phyloP scores from a whole-genome alignment of 2,329 filamentous ascomycete genomes.

The Hirsutella minnesotensis region DNA sequence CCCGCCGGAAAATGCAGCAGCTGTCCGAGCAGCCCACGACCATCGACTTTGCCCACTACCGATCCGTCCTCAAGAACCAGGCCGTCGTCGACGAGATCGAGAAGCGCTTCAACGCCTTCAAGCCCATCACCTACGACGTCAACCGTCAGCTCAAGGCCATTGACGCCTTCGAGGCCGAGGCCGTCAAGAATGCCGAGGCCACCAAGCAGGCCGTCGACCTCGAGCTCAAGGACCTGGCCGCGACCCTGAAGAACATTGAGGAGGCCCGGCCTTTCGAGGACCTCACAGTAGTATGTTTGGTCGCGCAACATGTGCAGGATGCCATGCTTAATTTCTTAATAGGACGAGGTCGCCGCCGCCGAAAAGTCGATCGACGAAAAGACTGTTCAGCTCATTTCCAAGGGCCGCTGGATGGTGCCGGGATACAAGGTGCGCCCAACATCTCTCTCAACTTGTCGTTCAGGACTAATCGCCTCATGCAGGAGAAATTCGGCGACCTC shows the following conservation, averaged over 20 bases:
- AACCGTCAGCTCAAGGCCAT: constrained; percentile 93
- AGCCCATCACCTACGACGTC: constrained; percentile 89
- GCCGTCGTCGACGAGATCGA: constrained; percentile 94
- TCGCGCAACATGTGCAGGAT: background rate
- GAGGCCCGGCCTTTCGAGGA: constrained; percentile 90
- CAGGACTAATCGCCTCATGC: constrained; percentile 32
- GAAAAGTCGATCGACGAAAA: constrained; percentile 97
- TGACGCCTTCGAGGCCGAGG: constrained; percentile 94
- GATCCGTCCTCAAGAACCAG: constrained; percentile 86
- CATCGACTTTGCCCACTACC: constrained; percentile 92
- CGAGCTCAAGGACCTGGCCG: constrained; percentile 86
- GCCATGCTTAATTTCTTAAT: constrained; percentile 13
- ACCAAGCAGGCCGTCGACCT: constrained; percentile 94
- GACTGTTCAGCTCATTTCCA: constrained; percentile 86
- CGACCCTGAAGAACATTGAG: constrained; percentile 96
- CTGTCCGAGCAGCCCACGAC: constrained; percentile 76
- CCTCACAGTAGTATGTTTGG: constrained; percentile 78
- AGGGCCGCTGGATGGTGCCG: constrained; percentile 95
- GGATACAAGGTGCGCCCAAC: constrained; percentile 83
- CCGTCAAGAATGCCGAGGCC: constrained; percentile 89
- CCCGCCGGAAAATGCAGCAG: constrained; percentile 79
- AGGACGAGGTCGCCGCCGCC: constrained; percentile 92
- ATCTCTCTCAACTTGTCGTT: too few relatives aligned
- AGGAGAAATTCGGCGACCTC: constrained; percentile 99
- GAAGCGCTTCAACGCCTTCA: constrained; percentile 85